Conservation (phyloP, 192 early-diverging fungal genomes). For the Chytriomyces sp. region DNA sequence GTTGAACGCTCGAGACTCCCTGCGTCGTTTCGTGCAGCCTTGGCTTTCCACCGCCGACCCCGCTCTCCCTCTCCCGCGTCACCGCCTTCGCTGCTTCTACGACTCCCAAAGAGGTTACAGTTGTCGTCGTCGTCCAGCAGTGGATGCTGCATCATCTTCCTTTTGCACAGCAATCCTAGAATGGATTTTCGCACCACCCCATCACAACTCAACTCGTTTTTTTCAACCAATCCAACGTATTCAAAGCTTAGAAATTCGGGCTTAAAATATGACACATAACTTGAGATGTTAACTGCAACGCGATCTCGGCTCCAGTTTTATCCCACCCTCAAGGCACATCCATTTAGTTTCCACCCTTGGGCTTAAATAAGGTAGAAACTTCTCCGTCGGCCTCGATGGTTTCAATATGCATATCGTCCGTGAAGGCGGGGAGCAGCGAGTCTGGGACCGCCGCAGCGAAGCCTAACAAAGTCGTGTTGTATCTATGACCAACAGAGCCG, state of each 20-base stretch:
- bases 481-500: slow-evolving; percentile 52
- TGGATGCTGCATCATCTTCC: slow-evolving; percentile 20
- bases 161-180: too few species aligned
- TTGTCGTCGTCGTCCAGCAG: background rate
- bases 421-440: slow-evolving; percentile 46
- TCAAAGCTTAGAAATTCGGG: too few species aligned
- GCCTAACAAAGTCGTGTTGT: slow-evolving; percentile 53
- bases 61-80: background rate
- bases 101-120: background rate
- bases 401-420: slow-evolving; percentile 43
- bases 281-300: too few species aligned
- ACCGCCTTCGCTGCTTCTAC: background rate
- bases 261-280: too few species aligned
- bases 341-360: background rate
- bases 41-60: background rate
- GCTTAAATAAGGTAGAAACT: slow-evolving; percentile 41
- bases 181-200: too few species aligned
- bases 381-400: slow-evolving; percentile 63
- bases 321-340: background rate
- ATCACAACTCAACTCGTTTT: too few species aligned
- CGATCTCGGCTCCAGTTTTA: too few species aligned
- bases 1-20: background rate
- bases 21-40: background rate
- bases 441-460: slow-evolving; percentile 63
- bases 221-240: too few species aligned